Base-by-base conservation (phyloP, 1,284 basidiomycete species). In the Rhodotorula mucilaginosa region DNA sequence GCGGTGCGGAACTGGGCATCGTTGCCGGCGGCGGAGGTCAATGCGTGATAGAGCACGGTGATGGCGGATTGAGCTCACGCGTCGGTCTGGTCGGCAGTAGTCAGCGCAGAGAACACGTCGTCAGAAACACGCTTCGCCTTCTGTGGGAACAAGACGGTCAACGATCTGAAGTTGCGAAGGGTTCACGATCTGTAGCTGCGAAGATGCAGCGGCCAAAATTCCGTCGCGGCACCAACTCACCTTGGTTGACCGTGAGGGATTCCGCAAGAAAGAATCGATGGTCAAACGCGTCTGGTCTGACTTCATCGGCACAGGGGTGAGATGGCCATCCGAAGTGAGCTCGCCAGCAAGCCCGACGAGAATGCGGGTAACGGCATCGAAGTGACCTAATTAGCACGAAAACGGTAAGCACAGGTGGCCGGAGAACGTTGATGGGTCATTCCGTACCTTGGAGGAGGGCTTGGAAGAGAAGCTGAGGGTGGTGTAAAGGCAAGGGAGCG, bases 391-490 rank as follows among this genome's bases (percentile, higher is more conserved):
- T 65, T 88, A 29, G 91, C 93, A 77, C 2, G 67, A 57, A 64
- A 49, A 13, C 23, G 13, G 19, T 58, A 16, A 59, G 58, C 23
- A 6, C 12, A 4, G 12, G 13, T 29, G 21, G 6, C 29, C 10
- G n/a, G 29, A 26, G 16, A 64, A 49, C 67, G 65, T 54, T 34
- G 51, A 48, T 29, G 23, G n/a, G 60, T 21, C 13, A 2, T 29
- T 48, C 3, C 87, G 72, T 75, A 94, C 93, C 89, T 92, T 93
- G 95, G 19, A 95, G 82, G 57, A 97, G 83, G 78, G 91, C 93
- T 78, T 96, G 94, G n/a, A 92, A 83, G 19, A 97, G 81, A 85
- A 95, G 90, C 77, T 94, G 92, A 3, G 93, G 93, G 81, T 96
- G 91, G 80, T 91, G 93, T 80, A 96, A 91, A 46, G 87, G 86